Base-by-base conservation (phyloP, 2,329 filamentous ascomycete genomes). In the Coniosporium uncinatum region DNA sequence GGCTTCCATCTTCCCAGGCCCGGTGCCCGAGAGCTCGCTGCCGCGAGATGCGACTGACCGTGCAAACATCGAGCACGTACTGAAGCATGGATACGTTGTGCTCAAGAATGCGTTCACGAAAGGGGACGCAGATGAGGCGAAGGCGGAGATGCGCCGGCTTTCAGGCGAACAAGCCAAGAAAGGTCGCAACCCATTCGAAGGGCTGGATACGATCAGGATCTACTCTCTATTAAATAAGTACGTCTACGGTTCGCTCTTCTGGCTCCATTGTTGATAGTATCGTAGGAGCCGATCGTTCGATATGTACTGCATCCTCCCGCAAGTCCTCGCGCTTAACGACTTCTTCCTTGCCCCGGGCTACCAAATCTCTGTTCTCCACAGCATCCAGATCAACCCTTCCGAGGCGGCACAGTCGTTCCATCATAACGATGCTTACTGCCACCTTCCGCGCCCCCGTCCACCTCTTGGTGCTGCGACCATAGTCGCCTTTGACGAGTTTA, bases 161-260 rank as follows among this genome's bases (percentile, higher is more conserved):
- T 45, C 56, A n/a, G 59, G 61, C 3, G 48, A 54, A 4, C 46
- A 50, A 5, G 52, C 54, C 3, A 36, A 46, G 17, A 44, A 36
- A 17, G 62, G 63, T 4, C 59, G 62, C 20, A 62, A 63, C 46
- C 36, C 47, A 17, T 67, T 66, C 42, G 63, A 67, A 40, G 63
- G 63, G 8, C 21, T 42, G 6, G 22, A 54, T 19, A 67, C 63
- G 13, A 55, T 58, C 35, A 54, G 63, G 16, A 60, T 66, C 38
- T 65, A 65, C 47, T 57, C 61, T 11, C 49, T 67, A 17, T 44
- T 63, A 22, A 61, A 63, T 51, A 67, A 67, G n/a, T n/a, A n/a
- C n/a, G n/a, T n/a, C n/a, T n/a, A n/a, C n/a, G 42, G 38, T 36
- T n/a, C 16, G 5, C 11, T 13, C 8, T 8, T 6, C n/a, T 14